A percentile compares a stretch with the other conserved stretches of the same genome.
Evolutionary conservation across 495 filamentous ascomycete genomes (phyloP).

Genomic region (Xylaria bambusicola): DNA sequence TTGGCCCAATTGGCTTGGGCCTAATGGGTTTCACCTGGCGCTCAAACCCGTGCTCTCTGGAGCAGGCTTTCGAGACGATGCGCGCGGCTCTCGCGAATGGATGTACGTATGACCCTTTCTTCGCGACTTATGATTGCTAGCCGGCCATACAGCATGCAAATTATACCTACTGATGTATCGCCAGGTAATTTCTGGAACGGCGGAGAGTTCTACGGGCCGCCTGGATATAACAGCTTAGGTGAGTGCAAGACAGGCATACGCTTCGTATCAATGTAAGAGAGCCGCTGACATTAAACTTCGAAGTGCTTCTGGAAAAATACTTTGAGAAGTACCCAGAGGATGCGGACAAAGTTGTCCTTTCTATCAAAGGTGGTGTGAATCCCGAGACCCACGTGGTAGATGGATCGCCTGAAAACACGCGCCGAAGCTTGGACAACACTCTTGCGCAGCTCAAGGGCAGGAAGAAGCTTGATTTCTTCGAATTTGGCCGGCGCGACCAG

Average conservation of each 20-base stretch:
- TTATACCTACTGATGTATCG: background rate
- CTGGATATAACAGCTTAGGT: slow-evolving; percentile 61
- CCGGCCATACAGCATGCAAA: background rate
- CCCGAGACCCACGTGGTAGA: slow-evolving; percentile 45
- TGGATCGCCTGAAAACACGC: slow-evolving; percentile 62
- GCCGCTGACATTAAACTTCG: slow-evolving; percentile 9
- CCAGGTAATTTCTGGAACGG: slow-evolving; percentile 71
- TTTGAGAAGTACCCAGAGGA: slow-evolving; percentile 69
- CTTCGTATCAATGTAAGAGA: background rate
- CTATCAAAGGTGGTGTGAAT: slow-evolving; percentile 62
- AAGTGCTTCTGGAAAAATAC: slow-evolving; percentile 65
- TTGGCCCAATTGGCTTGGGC: slow-evolving; percentile 58
- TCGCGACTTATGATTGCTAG: background rate
- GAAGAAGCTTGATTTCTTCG: slow-evolving; percentile 81
- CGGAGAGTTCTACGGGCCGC: slow-evolving; percentile 76
- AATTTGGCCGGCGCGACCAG: slow-evolving; percentile 71
- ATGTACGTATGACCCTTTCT: slow-evolving; percentile 20
- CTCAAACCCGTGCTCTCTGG: slow-evolving; percentile 52
- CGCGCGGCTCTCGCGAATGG: slow-evolving; percentile 64
- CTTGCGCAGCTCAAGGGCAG: slow-evolving; percentile 65
- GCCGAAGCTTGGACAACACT: slow-evolving; percentile 66
- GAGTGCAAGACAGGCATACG: too few species aligned
- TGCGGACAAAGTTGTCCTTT: slow-evolving; percentile 64
- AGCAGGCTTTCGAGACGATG: slow-evolving; percentile 67
- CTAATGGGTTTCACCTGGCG: slow-evolving; percentile 77